Evolutionary conservation across 768 basidiomycete genomes (phyloP).

Genomic region (Mycena leptocephala): DNA sequence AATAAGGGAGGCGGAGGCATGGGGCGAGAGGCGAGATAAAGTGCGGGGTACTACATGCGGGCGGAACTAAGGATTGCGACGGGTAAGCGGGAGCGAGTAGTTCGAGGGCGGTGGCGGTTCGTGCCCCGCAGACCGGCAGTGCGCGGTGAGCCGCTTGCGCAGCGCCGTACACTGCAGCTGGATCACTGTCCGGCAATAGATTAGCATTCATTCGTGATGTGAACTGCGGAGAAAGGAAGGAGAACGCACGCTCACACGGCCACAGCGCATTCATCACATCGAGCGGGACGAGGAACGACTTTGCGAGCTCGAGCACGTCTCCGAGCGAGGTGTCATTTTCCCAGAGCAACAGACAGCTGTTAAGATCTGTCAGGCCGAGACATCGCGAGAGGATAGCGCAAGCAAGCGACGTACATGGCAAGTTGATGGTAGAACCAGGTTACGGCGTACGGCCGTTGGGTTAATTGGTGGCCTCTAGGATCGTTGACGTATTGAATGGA

Average conservation of each 20-base stretch:
- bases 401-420: conserved; percentile 16
- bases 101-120: conserved; percentile 50
- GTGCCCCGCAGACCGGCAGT: conserved; percentile 61
- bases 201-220: background rate
- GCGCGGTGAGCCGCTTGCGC: conserved; percentile 64
- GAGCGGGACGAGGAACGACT: conserved; percentile 73
- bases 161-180: conserved; percentile 65
- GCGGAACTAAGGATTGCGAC: background rate
- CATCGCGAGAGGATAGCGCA: background rate
- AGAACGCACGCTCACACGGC: conserved; percentile 68
- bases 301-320: conserved; percentile 77
- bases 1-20: too few species aligned
- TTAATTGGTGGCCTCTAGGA: conserved; percentile 18
- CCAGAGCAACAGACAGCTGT: conserved; percentile 79
- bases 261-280: conserved; percentile 82
- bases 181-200: conserved; percentile 53
- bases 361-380: background rate
- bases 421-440: conserved; percentile 34
- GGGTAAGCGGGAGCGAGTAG: background rate
- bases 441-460: conserved; percentile 22
- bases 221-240: background rate
- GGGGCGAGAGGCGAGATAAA: too few species aligned
- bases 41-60: too few species aligned
- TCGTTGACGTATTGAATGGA: conserved; percentile 26
- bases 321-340: conserved; percentile 71